Conservation (phyloP, 1,139 yeast genomes). For the Kodamaea plutei region DNA sequence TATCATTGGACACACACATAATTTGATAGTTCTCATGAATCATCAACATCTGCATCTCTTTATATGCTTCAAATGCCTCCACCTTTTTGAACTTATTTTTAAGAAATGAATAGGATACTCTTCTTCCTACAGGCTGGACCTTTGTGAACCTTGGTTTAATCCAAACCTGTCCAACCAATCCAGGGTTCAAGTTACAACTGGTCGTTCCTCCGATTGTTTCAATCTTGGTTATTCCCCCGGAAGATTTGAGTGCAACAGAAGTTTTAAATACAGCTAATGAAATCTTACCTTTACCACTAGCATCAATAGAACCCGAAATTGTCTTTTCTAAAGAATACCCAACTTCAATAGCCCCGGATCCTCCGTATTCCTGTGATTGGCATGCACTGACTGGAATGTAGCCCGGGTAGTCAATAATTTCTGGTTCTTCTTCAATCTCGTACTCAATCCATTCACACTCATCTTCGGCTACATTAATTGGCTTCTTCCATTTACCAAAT, state of each 20-base stretch:
- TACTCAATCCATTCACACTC: slow-evolving; percentile 4
- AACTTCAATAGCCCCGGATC: slow-evolving; percentile 18
- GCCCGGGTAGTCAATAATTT: slow-evolving; percentile 15
- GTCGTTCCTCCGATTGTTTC: slow-evolving; percentile 11
- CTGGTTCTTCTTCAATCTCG: slow-evolving; percentile 2
- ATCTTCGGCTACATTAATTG: no score
- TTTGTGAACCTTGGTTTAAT: slow-evolving; percentile 17
- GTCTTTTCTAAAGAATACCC: slow-evolving; percentile 5
- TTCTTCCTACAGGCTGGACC: slow-evolving; percentile 13
- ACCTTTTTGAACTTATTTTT: slow-evolving; percentile 11
- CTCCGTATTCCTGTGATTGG: slow-evolving; percentile 21
- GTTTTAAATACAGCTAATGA: slow-evolving; percentile 1
- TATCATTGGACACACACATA: slow-evolving; percentile 23
- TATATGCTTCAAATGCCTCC: slow-evolving; percentile 12
- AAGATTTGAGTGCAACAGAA: neutral
- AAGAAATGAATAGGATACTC: slow-evolving; percentile 10
- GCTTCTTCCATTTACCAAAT: neutral
- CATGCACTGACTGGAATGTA: slow-evolving; percentile 22
- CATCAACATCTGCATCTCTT: slow-evolving; percentile 12
- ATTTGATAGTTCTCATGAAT: slow-evolving; percentile 11
- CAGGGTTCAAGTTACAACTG: slow-evolving; percentile 15
- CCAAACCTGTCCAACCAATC: slow-evolving; percentile 21
- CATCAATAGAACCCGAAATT: neutral
- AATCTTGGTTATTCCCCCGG: neutral
- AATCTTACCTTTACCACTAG: neutral